phyloP scores from a whole-genome alignment of 164 flowering plant species.

The Saururus chinensis region DNA sequence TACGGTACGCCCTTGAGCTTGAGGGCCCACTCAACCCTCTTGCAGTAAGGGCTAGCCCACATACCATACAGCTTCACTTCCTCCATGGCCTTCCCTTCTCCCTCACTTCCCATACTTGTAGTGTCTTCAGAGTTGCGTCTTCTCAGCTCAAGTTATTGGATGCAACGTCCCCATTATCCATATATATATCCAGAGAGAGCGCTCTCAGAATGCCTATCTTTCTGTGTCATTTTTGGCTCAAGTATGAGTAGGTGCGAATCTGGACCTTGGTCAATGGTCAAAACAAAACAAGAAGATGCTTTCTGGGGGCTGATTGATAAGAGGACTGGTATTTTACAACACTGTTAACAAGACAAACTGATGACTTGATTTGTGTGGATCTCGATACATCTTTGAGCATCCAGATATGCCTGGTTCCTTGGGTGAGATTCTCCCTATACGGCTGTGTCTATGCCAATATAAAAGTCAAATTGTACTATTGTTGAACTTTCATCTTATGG shows the following conservation, averaged over 20 bases:
- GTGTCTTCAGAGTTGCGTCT: background rate
- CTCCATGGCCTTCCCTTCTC: constrained; percentile 6
- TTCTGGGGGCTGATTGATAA: background rate
- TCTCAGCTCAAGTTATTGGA: background rate
- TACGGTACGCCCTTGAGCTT: constrained; percentile 24
- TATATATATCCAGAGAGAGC: background rate
- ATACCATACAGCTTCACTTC: constrained; percentile 5
- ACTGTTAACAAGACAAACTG: background rate
- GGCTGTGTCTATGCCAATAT: no score
- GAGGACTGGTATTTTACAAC: background rate
- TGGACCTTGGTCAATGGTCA: background rate
- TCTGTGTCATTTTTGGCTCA: background rate
- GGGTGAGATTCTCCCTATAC: no score
- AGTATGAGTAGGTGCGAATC: background rate
- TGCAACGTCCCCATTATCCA: background rate
- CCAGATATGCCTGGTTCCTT: no score
- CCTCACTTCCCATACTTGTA: background rate
- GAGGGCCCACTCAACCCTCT: constrained; percentile 19
- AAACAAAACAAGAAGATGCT: background rate
- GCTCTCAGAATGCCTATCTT: background rate
- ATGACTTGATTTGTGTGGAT: background rate
- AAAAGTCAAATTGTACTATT: no score
- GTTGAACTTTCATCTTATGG: no score
- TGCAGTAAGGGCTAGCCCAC: constrained; percentile 10
- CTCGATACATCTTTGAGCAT: background rate